Base-by-base conservation (phyloP, 257 asterid species). In the Eucommia ulmoides region DNA sequence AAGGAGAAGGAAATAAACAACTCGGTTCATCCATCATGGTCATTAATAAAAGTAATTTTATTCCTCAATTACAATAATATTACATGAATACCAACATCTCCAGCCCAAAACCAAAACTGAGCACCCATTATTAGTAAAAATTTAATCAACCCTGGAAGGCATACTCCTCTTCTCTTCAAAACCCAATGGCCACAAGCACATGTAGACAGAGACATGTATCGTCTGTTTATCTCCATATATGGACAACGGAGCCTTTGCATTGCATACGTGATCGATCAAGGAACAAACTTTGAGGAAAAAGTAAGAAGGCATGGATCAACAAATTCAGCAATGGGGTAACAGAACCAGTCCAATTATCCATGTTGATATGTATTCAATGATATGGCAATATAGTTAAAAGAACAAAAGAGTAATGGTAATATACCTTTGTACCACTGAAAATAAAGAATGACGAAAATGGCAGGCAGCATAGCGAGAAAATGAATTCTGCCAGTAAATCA, bases 341-440 rank as follows among this genome's bases (percentile, higher is more conserved):
- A 19, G 23, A 50, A 49, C 22, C 49, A 25, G 29, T 44, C 41
- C 46, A 22, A 24, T 17, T 53, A 50, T 24, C 48, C 52, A 60
- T n/a, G n/a, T n/a, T n/a, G n/a, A n/a, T n/a, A n/a, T n/a, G n/a
- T n/a, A n/a, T n/a, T n/a, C n/a, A n/a, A n/a, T n/a, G n/a, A n/a
- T n/a, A n/a, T n/a, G n/a, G n/a, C n/a, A n/a, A n/a, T n/a, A n/a
- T n/a, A n/a, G n/a, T n/a, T n/a, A n/a, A n/a, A n/a, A n/a, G n/a
- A n/a, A n/a, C n/a, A n/a, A n/a, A n/a, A n/a, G n/a, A n/a, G n/a
- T n/a, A 33, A 8, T 22, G 19, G 52, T 24, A 33, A 49, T 16
- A 54, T 71, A 91, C 99, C 99, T 91, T 55, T 86, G 94, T 50
- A 84, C 61, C 55, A 67, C 87, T 0, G 92, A 83, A 67, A 86